Percentiles rank a stretch among this genome's conserved stretches.
Conservation (phyloP, 2,329 filamentous ascomycete species). For the Hypoxylon sp. region DNA sequence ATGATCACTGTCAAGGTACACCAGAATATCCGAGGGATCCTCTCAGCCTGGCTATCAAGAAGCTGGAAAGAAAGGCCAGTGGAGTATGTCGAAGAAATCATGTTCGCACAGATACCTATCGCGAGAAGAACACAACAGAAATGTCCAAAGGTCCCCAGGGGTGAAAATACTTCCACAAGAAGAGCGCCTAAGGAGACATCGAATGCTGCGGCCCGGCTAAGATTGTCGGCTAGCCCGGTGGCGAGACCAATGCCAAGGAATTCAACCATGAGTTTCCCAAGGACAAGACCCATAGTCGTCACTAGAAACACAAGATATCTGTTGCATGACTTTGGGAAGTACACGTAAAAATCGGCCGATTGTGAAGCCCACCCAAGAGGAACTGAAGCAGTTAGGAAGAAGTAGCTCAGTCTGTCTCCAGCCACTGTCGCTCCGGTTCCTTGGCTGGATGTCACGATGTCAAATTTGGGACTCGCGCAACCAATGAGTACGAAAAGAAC, state of each 20-base stretch:
- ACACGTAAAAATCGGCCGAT: constrained; percentile 78
- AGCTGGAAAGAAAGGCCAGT: constrained; percentile 78
- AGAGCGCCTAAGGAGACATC: constrained; percentile 73
- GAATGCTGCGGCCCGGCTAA: constrained; percentile 71
- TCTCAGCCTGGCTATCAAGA: constrained; percentile 70
- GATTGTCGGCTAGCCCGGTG: constrained; percentile 67
- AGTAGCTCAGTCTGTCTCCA: constrained; percentile 76
- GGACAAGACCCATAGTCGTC: constrained; percentile 12
- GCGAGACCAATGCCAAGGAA: constrained; percentile 74
- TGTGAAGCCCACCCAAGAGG: constrained; percentile 75
- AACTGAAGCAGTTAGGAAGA: constrained; percentile 76
- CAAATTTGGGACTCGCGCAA: constrained; percentile 72
- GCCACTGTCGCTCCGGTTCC: constrained; percentile 67
- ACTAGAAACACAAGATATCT: constrained; percentile 64
- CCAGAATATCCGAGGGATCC: constrained; percentile 75
- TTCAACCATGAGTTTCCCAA: constrained; percentile 66
- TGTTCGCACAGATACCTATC: constrained; percentile 76
- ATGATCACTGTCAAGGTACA: constrained; percentile 68
- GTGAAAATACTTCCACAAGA: constrained; percentile 73
- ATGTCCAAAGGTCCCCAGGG: constrained; percentile 74
- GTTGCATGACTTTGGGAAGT: constrained; percentile 53
- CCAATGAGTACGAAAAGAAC: constrained; percentile 74
- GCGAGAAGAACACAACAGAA: constrained; percentile 77
- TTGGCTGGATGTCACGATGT: constrained; percentile 65
- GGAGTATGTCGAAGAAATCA: constrained; percentile 75